Base-by-base conservation (phyloP, 1,284 basidiomycete species). In the Volvariella surrecta region DNA sequence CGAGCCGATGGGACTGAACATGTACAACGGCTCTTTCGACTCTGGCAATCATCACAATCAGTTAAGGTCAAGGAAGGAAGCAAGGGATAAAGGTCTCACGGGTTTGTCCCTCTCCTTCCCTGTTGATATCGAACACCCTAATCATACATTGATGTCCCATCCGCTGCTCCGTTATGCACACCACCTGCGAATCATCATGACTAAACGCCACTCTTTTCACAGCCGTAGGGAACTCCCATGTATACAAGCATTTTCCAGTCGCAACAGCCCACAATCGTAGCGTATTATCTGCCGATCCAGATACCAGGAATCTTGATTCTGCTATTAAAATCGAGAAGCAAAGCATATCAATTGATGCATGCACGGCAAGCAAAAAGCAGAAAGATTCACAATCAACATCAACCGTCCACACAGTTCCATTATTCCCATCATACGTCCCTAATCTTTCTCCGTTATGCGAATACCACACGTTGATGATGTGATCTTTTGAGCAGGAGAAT, bases 391-490 rank as follows among this genome's bases (percentile, higher is more conserved):
- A 82, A 70, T 99, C 95, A 46, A 92, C 82, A 62, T 96, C 94
- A 52, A 96, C 79, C 46, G 90, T 93, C 95, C 96, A 98, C 28
- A 99, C 89, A 1, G 89, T 79, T 53, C 95, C 95, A 59, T 98
- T 98, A 67, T 98, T 85, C 37, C 93, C 96, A 45, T 92, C 83
- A 62, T 97, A 98, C 45, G 96, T 99, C 39, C 95, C 96, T 56
- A 99, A 67, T 48, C 96, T 76, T 71, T 99, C 95, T 52, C 96
- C 96, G 59, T 99, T 99, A 58, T 96, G 91, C n/a, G 94, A 88
- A 67, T 82, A 98, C 93, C 94, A 97, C 40, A 90, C 92, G 59
- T 97, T 98, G 64, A 98, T 90, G 55, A 90, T 64, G 56, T 87
- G 79, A 63, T 99, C 95, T 75, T 99, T 99, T 57, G 92, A 94